A percentile compares a stretch with the other conserved stretches of the same genome.
phyloP scores from a whole-genome alignment of 192 early-diverging fungal species.

The Allomyces javanicus region DNA sequence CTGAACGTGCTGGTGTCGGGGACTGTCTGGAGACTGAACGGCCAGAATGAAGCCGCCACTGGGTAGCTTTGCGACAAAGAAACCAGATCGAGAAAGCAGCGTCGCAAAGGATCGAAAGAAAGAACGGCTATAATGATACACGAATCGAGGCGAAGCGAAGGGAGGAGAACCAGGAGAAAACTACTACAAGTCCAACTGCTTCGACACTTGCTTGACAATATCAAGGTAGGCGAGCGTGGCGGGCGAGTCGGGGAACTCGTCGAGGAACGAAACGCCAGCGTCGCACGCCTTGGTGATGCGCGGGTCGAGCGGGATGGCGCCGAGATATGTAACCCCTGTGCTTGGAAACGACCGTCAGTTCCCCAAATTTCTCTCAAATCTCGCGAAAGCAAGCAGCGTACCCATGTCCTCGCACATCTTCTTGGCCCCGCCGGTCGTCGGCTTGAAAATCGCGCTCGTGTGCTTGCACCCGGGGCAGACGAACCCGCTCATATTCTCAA shows the following conservation, averaged over 20 bases:
- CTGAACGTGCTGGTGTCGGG: too few relatives aligned
- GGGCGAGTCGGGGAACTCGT: slow-evolving; percentile 70
- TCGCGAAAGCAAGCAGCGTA: not conserved
- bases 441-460: slow-evolving; percentile 36
- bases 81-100: too few relatives aligned
- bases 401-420: slow-evolving; percentile 41
- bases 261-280: slow-evolving; percentile 72
- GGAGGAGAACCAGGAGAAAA: not conserved
- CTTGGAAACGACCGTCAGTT: not conserved
- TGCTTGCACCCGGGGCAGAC: slow-evolving; percentile 74
- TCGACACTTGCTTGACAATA: slow-evolving; percentile 25
- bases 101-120: not conserved
- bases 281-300: slow-evolving; percentile 67
- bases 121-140: not conserved
- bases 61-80: too few relatives aligned
- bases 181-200: not conserved
- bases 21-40: too few relatives aligned
- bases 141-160: not conserved
- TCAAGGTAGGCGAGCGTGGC: slow-evolving; percentile 44
- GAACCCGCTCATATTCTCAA: slow-evolving; percentile 97
- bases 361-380: too few relatives aligned
- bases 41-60: too few relatives aligned
- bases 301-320: slow-evolving; percentile 57
- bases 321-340: slow-evolving; percentile 30
- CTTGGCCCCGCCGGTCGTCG: slow-evolving; percentile 53